A percentile compares a stretch with the other conserved stretches of the same genome.
These are phyloP conservation scores for Dactylella cylindrospora DNA, from an alignment of 2,329 filamentous ascomycete species.

Conservation along the genomic window DNA sequence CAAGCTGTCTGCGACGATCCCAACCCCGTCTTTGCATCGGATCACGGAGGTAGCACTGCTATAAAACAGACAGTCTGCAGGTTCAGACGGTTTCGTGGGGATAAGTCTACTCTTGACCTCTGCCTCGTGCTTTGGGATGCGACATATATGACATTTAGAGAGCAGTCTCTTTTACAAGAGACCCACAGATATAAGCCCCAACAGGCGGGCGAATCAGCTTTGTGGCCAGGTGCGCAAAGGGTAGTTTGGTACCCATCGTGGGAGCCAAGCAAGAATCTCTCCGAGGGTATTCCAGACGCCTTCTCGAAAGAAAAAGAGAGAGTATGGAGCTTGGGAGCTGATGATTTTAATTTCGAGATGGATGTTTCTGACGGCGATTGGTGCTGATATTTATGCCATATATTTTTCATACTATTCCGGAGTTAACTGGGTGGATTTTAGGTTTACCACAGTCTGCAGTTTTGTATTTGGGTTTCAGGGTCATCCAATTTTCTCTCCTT, in stretches of 20 bases:
- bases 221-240: conserved; percentile 34
- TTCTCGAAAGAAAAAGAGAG: conserved; percentile 30
- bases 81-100: conserved; percentile 17
- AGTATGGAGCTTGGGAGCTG: conserved; percentile 11
- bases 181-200: conserved; percentile 29
- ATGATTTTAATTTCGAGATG: conserved; percentile 32
- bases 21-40: conserved; percentile 28
- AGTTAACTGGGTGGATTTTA: too few species aligned
- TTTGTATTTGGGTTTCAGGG: too few species aligned
- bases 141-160: conserved; percentile 32
- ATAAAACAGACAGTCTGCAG: conserved; percentile 27
- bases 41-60: conserved; percentile 17
- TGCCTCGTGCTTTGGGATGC: conserved; percentile 28
- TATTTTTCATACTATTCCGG: too few species aligned
- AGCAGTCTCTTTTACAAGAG: conserved; percentile 31
- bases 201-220: conserved; percentile 20
- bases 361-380: conserved; percentile 34
- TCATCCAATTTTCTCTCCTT: too few species aligned
- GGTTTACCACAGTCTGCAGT: too few species aligned
- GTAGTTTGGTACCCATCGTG: conserved; percentile 42
- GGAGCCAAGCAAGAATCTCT: conserved; percentile 27
- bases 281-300: conserved; percentile 17
- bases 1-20: conserved; percentile 28
- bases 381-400: too few species aligned
- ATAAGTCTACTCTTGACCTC: conserved; percentile 21